Percentiles rank a stretch among this genome's conserved stretches.
These are phyloP conservation scores for Neurospora sp. DNA, from an alignment of 2,329 filamentous ascomycete genomes.

Conservation along the genomic window DNA sequence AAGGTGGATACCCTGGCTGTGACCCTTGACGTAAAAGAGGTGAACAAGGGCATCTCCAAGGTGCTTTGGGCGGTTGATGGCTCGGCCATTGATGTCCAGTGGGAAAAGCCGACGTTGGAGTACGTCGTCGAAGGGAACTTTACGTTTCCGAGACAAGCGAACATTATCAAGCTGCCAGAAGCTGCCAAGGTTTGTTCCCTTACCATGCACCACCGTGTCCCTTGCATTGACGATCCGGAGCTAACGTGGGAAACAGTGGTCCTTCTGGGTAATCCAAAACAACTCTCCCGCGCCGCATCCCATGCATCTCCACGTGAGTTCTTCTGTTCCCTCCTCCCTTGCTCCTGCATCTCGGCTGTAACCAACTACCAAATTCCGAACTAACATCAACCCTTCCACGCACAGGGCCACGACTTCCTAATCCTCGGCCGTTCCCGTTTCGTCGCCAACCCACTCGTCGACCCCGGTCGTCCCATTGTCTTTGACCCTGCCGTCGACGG, in stretches of 20 bases:
- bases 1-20: constrained; percentile 10
- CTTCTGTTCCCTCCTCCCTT: background rate
- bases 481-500: constrained; percentile 8
- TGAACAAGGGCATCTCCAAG: background rate
- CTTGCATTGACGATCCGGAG: background rate
- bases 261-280: constrained; percentile 11
- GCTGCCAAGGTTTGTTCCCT: constrained; percentile 3
- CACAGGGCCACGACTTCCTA: constrained; percentile 20
- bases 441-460: constrained; percentile 4
- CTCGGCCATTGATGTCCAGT: constrained; percentile 7
- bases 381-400: background rate
- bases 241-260: constrained; percentile 8
- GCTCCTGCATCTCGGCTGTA: background rate
- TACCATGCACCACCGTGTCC: background rate
- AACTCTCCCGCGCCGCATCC: constrained; percentile 11
- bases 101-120: constrained; percentile 13
- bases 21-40: constrained; percentile 8
- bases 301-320: constrained; percentile 18
- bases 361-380: background rate
- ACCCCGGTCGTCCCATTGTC: background rate
- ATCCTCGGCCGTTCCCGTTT: constrained; percentile 15
- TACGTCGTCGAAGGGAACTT: constrained; percentile 5
- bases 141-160: constrained; percentile 2
- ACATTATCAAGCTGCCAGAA: constrained; percentile 7
- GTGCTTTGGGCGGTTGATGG: constrained; percentile 11